phyloP scores from a whole-genome alignment of 2,329 filamentous ascomycete species.

The Biscogniauxia sp. region DNA sequence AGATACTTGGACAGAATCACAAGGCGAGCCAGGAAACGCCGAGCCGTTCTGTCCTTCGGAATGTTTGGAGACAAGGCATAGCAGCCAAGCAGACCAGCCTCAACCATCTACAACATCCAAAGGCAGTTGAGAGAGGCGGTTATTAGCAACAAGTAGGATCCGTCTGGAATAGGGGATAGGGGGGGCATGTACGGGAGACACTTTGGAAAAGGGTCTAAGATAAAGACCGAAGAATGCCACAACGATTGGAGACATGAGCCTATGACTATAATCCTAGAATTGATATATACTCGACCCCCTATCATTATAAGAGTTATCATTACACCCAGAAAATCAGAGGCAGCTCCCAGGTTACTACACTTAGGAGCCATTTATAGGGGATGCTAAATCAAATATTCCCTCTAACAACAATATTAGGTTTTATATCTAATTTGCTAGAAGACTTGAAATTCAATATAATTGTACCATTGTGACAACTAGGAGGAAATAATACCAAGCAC shows the following conservation, averaged over 20 bases:
- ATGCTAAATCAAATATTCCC: no score
- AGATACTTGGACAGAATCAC: constrained; percentile 25
- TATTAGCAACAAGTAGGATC: neutral
- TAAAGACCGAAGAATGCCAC: neutral
- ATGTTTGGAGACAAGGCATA: constrained; percentile 18
- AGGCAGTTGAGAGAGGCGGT: neutral
- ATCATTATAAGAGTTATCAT: neutral
- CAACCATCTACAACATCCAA: neutral
- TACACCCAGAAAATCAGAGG: no score
- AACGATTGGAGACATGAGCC: neutral
- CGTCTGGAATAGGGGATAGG: neutral
- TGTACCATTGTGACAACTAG: no score
- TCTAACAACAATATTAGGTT: no score
- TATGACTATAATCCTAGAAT: neutral
- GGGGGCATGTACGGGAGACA: neutral
- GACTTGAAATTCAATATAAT: no score
- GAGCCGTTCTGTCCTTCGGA: constrained; percentile 27
- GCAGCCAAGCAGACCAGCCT: constrained; percentile 4
- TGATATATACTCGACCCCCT: neutral
- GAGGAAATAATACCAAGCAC: no score
- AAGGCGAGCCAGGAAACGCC: constrained; percentile 29
- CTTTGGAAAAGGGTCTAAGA: neutral
- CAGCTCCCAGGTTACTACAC: no score
- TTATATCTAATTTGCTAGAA: no score
- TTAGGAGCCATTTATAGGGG: no score